phyloP scores from a whole-genome alignment of 371 early-diverging fungal genomes.

The Mucor circinelloides region DNA sequence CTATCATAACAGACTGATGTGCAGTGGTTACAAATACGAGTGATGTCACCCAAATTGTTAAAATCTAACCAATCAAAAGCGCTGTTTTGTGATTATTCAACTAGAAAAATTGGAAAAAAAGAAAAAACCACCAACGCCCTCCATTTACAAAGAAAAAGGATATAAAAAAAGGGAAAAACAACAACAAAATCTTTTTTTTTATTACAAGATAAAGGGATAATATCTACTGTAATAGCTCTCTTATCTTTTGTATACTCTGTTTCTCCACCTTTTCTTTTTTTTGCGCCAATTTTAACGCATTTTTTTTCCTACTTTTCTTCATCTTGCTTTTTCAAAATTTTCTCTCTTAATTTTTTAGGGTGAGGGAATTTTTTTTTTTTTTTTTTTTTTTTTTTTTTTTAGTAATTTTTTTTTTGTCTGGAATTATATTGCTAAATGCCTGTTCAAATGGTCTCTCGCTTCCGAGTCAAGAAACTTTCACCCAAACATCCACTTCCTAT shows the following conservation, averaged over 20 bases:
- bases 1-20: background rate
- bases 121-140: background rate
- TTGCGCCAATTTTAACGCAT: background rate
- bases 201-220: background rate
- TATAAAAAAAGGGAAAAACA: conserved; percentile 1
- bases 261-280: background rate
- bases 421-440: conserved; percentile 9
- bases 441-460: conserved; percentile 60
- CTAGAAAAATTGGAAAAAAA: background rate
- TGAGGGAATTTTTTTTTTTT: background rate
- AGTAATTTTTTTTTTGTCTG: background rate
- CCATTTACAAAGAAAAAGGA: background rate
- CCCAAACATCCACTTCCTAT: conserved; percentile 61
- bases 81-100: background rate
- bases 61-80: background rate
- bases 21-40: background rate
- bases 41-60: background rate
- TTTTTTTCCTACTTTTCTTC: conserved; percentile 3
- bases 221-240: background rate
- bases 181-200: background rate
- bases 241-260: background rate
- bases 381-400: background rate
- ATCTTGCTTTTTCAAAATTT: background rate
- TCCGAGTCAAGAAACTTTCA: conserved; percentile 69
- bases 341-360: background rate